These are phyloP conservation scores for Polyporus tsugae DNA, from an alignment of 1,284 basidiomycete genomes.

Conservation along the genomic window DNA sequence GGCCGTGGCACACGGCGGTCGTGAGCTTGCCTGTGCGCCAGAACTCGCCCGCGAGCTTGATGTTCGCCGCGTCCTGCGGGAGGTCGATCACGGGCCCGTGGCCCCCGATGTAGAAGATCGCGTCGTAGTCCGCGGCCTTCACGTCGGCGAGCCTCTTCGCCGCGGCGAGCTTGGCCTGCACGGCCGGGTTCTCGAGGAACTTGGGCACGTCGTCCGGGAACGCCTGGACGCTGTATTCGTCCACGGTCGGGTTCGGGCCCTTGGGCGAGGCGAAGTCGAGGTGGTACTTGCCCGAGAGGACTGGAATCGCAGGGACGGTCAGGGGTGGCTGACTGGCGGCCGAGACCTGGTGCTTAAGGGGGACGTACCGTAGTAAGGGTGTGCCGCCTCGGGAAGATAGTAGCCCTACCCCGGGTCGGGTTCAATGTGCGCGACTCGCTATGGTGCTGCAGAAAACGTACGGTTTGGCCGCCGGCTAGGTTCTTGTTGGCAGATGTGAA, in stretches of 20 bases:
- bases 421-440: not conserved
- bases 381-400: conserved; percentile 80
- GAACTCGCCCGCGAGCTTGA: conserved; percentile 65
- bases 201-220: conserved; percentile 63
- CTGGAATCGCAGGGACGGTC: conserved; percentile 14
- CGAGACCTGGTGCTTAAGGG: not conserved
- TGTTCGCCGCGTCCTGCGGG: conserved; percentile 63
- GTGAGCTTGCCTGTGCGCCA: conserved; percentile 66
- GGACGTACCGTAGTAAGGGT: conserved; percentile 70
- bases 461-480: conserved; percentile 63
- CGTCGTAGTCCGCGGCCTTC: conserved; percentile 68
- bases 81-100: conserved; percentile 80
- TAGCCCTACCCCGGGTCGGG: conserved; percentile 56
- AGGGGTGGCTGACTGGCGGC: not conserved
- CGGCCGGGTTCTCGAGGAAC: conserved; percentile 69
- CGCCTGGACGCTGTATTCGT: conserved; percentile 61
- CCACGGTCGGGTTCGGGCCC: conserved; percentile 79
- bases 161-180: conserved; percentile 63
- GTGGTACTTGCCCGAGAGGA: conserved; percentile 60
- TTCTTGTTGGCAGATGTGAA: conserved; percentile 76
- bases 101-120: conserved; percentile 82
- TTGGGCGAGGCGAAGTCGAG: conserved; percentile 80
- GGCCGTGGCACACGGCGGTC: conserved; percentile 78
- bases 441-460: conserved; percentile 36
- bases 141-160: conserved; percentile 72